Base-by-base conservation (phyloP, 2,329 filamentous ascomycete species). In the Thelonectria rubi region DNA sequence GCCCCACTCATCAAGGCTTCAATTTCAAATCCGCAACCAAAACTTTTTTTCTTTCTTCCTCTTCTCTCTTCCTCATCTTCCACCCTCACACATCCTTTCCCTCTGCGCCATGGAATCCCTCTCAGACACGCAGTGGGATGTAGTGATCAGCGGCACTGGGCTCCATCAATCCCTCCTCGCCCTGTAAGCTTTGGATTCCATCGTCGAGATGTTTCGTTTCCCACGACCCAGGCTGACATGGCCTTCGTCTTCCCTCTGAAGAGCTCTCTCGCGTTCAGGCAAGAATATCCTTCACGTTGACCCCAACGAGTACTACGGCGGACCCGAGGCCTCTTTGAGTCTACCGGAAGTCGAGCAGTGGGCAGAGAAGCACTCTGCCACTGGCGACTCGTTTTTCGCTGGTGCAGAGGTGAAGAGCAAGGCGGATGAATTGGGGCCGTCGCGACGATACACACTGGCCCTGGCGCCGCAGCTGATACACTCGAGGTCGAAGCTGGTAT, bases 281-380 rank as follows among this genome's bases (percentile, higher is more conserved):
- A 97, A 97, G 83, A 95, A 92, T 72, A 87, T 97, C 68, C 86
- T 98, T 62, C 94, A 98, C 76, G 82, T 97, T 75, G 94, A 98
- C 75, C 85, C 86, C 65, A 94, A 97, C 79, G 84, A 88, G 64
- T 97, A 92, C 78, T 98, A 98, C 79, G 94, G 94, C 71, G 91
- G 91, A 55, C 77, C 89, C 40, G 93, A 97, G 74, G 93, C 94
- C 65, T 92, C 93, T 2, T 86, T 98, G 68, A 95, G 89, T 77
- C 81, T 97, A 37, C 86, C 92, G 64, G 94, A 97, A 75, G 89
- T 87, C 39, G 89, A 94, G 68, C 82, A 84, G 39, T 98, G 93
- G 93, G 88, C 83, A 46, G 79, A 81, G 48, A 69, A 71, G 55
- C 71, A 81, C 14, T 65, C 62, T 12, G 37, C 55, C 5, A 63